Conservation (phyloP, 2,329 filamentous ascomycete genomes). For the Ramularia endophylla region DNA sequence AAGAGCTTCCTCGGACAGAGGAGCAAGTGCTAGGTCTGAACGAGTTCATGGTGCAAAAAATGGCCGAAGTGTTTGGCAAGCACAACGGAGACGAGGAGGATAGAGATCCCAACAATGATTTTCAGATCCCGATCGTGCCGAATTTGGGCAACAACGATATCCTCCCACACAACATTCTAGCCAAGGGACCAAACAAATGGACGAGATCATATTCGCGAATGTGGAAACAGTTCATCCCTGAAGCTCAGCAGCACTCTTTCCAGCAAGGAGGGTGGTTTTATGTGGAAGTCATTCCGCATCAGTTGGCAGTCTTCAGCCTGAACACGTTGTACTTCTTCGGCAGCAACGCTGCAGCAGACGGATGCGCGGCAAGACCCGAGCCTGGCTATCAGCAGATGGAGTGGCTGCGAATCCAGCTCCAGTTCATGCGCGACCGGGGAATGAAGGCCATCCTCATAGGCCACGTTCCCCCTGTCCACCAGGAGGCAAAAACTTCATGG, state of each 20-base stretch:
- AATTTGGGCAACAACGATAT: slow-evolving; percentile 98
- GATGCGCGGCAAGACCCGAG: slow-evolving; percentile 70
- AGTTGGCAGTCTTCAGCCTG: slow-evolving; percentile 83
- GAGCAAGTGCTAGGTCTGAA: slow-evolving; percentile 76
- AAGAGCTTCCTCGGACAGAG: slow-evolving; percentile 63
- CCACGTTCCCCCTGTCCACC: slow-evolving; percentile 87
- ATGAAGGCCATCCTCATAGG: slow-evolving; percentile 95
- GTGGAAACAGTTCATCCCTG: slow-evolving; percentile 84
- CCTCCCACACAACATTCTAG: slow-evolving; percentile 90
- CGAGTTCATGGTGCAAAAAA: slow-evolving; percentile 65
- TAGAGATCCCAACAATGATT: slow-evolving; percentile 49
- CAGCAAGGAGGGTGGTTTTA: slow-evolving; percentile 92
- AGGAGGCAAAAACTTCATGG: slow-evolving; percentile 79
- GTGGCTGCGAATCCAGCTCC: slow-evolving; percentile 85
- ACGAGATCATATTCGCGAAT: slow-evolving; percentile 69
- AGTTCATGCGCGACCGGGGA: slow-evolving; percentile 71
- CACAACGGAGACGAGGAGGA: slow-evolving; percentile 44
- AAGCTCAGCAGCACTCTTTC: slow-evolving; percentile 86
- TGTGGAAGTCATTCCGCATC: slow-evolving; percentile 80
- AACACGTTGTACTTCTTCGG: slow-evolving; percentile 91
- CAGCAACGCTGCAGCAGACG: slow-evolving; percentile 88
- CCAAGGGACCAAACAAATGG: slow-evolving; percentile 79
- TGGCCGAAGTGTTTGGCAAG: slow-evolving; percentile 65
- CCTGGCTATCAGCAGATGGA: slow-evolving; percentile 94
- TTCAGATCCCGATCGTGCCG: slow-evolving; percentile 75